phyloP scores from a whole-genome alignment of 139 green algal species.

The Micromonas pusilla region DNA sequence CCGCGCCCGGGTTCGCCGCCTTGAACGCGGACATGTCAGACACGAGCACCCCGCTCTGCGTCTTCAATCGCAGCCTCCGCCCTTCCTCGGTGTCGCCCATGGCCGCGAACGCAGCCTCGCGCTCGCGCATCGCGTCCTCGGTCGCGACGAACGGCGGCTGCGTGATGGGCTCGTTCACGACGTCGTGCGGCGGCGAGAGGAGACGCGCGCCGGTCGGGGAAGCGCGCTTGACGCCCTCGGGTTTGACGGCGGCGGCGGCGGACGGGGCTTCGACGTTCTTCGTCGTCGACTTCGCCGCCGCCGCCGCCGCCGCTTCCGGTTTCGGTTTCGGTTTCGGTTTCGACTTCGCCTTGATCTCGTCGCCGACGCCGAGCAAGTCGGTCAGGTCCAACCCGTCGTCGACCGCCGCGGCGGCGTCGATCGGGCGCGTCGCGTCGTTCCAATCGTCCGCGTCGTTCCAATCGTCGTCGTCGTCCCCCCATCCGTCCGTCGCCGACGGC shows the following conservation, averaged over 20 bases:
- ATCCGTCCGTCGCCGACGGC: neutral
- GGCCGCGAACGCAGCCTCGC: neutral
- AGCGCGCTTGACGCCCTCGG: neutral
- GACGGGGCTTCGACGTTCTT: neutral
- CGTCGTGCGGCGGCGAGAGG: neutral
- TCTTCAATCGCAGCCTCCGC: neutral
- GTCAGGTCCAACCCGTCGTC: slow-evolving; percentile 3
- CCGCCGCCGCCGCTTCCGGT: neutral
- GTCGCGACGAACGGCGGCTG: neutral
- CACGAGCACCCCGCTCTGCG: slow-evolving; percentile 4
- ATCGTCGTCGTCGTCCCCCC: neutral
- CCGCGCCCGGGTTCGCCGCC: slow-evolving; percentile 26
- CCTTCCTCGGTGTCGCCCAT: neutral
- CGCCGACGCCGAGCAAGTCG: neutral
- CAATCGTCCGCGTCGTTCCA: slow-evolving; percentile 6
- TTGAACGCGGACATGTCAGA: slow-evolving; percentile 37
- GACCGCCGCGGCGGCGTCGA: neutral
- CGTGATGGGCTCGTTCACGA: neutral
- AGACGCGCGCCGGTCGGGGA: neutral
- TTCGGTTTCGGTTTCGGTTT: neutral
- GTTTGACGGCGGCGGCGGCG: neutral
- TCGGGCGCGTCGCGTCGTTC: slow-evolving; percentile 1
- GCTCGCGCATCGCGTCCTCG: slow-evolving; percentile 10
- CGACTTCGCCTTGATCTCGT: neutral
- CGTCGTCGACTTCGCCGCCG: slow-evolving; percentile 8